Conservation (phyloP, 805 yeast genomes). For the Nematodospora valgi region DNA sequence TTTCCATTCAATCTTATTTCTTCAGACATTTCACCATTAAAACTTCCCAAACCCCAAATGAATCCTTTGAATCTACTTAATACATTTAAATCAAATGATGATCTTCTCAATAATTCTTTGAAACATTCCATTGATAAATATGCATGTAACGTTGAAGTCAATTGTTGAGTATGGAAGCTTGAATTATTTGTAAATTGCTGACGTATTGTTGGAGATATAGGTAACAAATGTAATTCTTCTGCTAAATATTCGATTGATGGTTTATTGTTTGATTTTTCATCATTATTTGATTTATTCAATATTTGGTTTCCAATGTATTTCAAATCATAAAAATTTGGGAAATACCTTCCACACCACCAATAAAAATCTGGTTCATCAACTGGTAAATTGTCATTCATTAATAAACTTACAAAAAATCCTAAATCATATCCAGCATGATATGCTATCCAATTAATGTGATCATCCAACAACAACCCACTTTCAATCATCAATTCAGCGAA, state of each 20-base stretch:
- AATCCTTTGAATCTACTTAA: slow-evolving; percentile 43
- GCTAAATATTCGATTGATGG: slow-evolving; percentile 61
- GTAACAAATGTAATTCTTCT: slow-evolving; percentile 62
- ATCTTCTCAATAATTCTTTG: slow-evolving; percentile 46
- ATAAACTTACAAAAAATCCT: slow-evolving; percentile 78
- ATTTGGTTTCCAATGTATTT: slow-evolving; percentile 49
- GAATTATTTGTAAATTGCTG: slow-evolving; percentile 26
- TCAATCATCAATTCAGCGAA: slow-evolving; percentile 84
- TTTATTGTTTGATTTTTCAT: slow-evolving; percentile 22
- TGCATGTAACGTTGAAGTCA: slow-evolving; percentile 58
- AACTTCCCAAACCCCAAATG: slow-evolving; percentile 49
- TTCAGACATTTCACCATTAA: slow-evolving; percentile 12
- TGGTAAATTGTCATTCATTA: slow-evolving; percentile 77
- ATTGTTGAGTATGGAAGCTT: slow-evolving; percentile 26
- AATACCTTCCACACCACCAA: slow-evolving; percentile 64
- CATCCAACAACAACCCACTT: slow-evolving; percentile 73
- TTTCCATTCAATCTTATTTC: slow-evolving; percentile 5
- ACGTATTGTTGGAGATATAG: slow-evolving; percentile 51
- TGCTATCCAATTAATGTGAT: slow-evolving; percentile 75
- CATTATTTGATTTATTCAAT: slow-evolving; percentile 18
- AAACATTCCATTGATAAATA: slow-evolving; percentile 63
- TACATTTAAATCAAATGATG: slow-evolving; percentile 18
- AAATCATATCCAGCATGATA: slow-evolving; percentile 94
- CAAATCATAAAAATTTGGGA: slow-evolving; percentile 82
- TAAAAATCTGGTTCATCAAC: slow-evolving; percentile 74